Evolutionary conservation across 2,329 filamentous ascomycete genomes (phyloP).

Genomic region (Penicillium corylophilum): DNA sequence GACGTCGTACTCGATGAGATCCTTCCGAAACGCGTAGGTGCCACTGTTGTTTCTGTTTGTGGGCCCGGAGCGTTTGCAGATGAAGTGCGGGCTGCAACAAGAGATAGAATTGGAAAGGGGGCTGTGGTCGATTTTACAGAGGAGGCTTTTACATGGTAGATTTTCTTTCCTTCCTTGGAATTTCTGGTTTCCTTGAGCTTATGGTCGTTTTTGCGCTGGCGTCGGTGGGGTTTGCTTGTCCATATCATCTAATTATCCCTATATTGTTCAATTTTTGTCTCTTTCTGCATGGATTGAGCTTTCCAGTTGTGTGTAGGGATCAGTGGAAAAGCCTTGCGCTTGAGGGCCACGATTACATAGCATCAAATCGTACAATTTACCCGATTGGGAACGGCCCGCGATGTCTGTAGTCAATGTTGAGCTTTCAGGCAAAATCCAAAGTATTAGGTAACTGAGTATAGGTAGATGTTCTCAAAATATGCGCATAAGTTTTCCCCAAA

Average conservation of each 20-base stretch:
- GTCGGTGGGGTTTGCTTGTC: not conserved
- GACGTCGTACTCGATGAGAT: constrained; percentile 58
- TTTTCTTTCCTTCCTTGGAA: not conserved
- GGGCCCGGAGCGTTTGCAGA: constrained; percentile 64
- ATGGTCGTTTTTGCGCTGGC: not conserved
- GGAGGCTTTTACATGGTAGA: constrained; percentile 64
- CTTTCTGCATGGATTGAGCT: too few relatives aligned
- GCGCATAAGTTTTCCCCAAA: too few relatives aligned
- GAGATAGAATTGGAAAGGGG: constrained; percentile 52
- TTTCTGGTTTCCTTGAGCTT: not conserved
- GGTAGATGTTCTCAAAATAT: too few relatives aligned
- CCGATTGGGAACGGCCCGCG: too few relatives aligned
- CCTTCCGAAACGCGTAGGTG: constrained; percentile 55
- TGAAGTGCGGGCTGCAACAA: constrained; percentile 56
- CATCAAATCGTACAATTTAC: too few relatives aligned
- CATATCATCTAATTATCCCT: not conserved
- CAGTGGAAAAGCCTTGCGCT: too few relatives aligned
- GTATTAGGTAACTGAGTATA: too few relatives aligned
- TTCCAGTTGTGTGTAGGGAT: too few relatives aligned
- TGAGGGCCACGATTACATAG: too few relatives aligned
- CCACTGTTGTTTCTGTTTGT: constrained; percentile 62
- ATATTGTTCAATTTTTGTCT: not conserved
- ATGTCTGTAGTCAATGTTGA: too few relatives aligned
- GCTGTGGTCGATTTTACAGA: constrained; percentile 62
- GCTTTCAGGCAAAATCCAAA: too few relatives aligned